These are phyloP conservation scores for Epichloe coenophiala DNA, from an alignment of 2,329 filamentous ascomycete species.

Conservation along the genomic window DNA sequence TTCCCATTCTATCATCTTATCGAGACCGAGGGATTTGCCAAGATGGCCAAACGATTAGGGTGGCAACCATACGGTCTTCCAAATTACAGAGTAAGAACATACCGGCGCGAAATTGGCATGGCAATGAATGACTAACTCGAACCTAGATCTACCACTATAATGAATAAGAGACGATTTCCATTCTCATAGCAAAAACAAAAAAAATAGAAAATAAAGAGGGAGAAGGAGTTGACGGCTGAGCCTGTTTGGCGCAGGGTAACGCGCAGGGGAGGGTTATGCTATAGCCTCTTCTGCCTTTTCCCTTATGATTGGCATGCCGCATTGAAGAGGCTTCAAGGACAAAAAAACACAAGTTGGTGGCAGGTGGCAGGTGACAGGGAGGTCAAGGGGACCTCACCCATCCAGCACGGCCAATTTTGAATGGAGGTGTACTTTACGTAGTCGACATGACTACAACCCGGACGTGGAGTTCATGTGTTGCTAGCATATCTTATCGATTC, in stretches of 20 bases:
- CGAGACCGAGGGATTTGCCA: conserved; percentile 95
- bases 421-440: not conserved
- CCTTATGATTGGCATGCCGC: not conserved
- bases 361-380: not conserved
- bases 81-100: conserved; percentile 75
- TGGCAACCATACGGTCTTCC: conserved; percentile 81
- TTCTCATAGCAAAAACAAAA: not conserved
- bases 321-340: not conserved
- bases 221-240: not conserved
- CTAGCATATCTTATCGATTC: conserved; percentile 8
- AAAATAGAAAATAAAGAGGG: not conserved
- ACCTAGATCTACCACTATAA: conserved; percentile 77
- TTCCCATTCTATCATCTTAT: conserved; percentile 96
- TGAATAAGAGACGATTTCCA: conserved; percentile 42
- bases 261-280: not conserved
- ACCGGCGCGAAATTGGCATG: not conserved
- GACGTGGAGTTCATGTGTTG: conserved; percentile 11
- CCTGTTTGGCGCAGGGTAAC: not conserved
- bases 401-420: not conserved
- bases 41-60: conserved; percentile 83
- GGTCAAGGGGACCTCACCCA: not conserved
- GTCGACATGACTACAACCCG: not conserved
- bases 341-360: not conserved
- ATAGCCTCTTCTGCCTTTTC: not conserved
- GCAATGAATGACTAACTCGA: conserved; percentile 2